Conservation (phyloP, 768 basidiomycete genomes). For the Rhodotorula sphaerocarpa region DNA sequence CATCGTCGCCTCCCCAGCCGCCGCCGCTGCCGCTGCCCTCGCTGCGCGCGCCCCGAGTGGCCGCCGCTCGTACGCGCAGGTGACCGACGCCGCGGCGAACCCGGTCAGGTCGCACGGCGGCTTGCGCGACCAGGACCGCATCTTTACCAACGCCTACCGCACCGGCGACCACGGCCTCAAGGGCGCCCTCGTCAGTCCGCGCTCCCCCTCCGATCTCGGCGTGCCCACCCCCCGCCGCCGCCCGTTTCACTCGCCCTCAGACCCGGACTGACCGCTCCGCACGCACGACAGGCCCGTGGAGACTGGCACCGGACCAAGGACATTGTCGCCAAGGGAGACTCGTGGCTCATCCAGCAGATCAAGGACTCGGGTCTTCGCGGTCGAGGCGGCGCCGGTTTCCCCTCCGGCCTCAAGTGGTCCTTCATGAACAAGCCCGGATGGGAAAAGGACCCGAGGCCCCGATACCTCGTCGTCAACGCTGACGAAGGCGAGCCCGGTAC, state of each 20-base stretch:
- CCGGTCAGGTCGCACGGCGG: constrained; percentile 59
- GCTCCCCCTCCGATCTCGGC: not conserved
- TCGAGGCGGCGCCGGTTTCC: constrained; percentile 93
- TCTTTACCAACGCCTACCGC: constrained; percentile 73
- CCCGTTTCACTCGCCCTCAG: not conserved
- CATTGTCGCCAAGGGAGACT: constrained; percentile 85
- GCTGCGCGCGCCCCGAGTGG: too few relatives aligned
- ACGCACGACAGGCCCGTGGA: constrained; percentile 65
- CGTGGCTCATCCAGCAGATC: constrained; percentile 92
- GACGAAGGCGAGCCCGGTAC: constrained; percentile 99
- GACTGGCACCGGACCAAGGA: constrained; percentile 99
- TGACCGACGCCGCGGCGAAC: constrained; percentile 50
- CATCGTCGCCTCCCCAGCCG: not conserved
- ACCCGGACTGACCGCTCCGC: not conserved
- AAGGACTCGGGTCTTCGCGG: constrained; percentile 94
- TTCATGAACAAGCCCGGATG: constrained; percentile 99
- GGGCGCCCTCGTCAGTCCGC: constrained; percentile 69
- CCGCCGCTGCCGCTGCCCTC: not conserved
- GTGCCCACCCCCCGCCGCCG: not conserved
- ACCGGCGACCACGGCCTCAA: constrained; percentile 86
- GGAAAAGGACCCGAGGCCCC: constrained; percentile 81
- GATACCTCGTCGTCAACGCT: constrained; percentile 94
- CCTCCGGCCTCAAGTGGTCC: constrained; percentile 85
- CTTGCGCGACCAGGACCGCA: constrained; percentile 65
- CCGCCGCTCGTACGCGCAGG: constrained; percentile 55